A percentile compares a stretch with the other conserved stretches of the same genome.
Conservation (phyloP, 129 eudicot species). For the Helianthus tuberosus region DNA sequence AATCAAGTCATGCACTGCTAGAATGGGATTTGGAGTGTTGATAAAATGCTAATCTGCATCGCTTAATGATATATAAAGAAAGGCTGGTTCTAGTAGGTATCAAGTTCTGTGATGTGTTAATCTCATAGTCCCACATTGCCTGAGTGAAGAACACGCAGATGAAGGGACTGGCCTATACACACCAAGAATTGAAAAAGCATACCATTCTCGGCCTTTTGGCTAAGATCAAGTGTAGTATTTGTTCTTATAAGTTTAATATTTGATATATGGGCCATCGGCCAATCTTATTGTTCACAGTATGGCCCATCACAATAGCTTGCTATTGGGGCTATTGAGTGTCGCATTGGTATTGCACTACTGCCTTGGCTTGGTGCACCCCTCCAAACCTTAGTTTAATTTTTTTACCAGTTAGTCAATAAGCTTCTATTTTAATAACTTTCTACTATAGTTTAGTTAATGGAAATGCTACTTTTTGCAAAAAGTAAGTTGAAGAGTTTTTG, state of each 20-base stretch:
- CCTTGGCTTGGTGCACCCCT: slow-evolving; percentile 17
- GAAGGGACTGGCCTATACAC: background rate
- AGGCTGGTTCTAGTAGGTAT: background rate
- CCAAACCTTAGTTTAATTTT: background rate
- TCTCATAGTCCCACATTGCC: no score
- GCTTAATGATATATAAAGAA: background rate
- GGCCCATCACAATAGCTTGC: slow-evolving; percentile 28
- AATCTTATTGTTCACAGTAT: slow-evolving; percentile 19
- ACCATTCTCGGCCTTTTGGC: slow-evolving; percentile 68
- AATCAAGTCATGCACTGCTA: no score
- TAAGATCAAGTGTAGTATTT: slow-evolving; percentile 93
- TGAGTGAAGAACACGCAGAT: no score
- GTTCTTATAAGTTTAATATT: slow-evolving; percentile 59
- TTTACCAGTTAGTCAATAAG: no score
- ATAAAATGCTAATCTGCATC: no score
- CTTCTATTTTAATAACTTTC: no score
- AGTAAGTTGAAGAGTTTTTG: no score
- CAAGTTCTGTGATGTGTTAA: no score
- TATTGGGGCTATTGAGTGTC: slow-evolving; percentile 12
- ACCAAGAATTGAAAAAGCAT: background rate
- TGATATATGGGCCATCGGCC: slow-evolving; percentile 26
- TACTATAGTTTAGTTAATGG: no score
- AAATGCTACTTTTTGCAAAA: no score
- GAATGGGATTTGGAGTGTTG: no score
- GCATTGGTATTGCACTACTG: slow-evolving; percentile 28